Evolutionary conservation across 75 land plant species (phyloP).

Genomic region (Selaginella moellendorffii): DNA sequence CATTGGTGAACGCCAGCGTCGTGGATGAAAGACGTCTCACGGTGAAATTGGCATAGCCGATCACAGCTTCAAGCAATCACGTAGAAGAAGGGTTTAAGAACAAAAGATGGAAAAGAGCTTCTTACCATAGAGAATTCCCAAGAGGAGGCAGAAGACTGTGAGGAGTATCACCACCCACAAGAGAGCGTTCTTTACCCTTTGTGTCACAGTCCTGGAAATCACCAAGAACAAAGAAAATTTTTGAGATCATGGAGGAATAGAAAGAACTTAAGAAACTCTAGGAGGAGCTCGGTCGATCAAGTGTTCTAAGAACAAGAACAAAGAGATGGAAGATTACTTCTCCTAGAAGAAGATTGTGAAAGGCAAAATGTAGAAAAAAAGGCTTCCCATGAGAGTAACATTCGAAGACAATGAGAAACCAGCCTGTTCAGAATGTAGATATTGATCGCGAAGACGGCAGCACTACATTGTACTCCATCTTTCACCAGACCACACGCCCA

Average conservation of each 20-base stretch:
- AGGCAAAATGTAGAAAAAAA: not conserved
- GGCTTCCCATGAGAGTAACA: not conserved
- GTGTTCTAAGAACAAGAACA: no score
- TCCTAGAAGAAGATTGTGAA: constrained; percentile 3
- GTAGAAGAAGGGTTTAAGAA: not conserved
- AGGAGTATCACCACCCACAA: not conserved
- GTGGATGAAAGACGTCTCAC: constrained; percentile 7
- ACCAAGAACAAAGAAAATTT: no score
- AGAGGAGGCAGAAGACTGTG: not conserved
- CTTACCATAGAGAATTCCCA: constrained; percentile 6
- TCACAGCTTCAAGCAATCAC: no score
- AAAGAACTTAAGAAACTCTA: no score
- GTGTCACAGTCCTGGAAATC: not conserved
- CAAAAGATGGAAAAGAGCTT: not conserved
- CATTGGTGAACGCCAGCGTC: not conserved
- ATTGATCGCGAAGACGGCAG: constrained; percentile 2
- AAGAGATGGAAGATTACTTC: not conserved
- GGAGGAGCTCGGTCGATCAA: no score
- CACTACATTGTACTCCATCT: constrained; percentile 3
- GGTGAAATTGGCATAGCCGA: constrained; percentile 7
- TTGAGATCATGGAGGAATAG: no score
- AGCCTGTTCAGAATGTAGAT: not conserved
- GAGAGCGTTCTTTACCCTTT: not conserved
- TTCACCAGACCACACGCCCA: no score
- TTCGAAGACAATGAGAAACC: not conserved